Percentiles rank a stretch among this genome's conserved stretches.
Conservation (phyloP, 495 filamentous ascomycete genomes). For the Hyphodiscus hymeniophilus region DNA sequence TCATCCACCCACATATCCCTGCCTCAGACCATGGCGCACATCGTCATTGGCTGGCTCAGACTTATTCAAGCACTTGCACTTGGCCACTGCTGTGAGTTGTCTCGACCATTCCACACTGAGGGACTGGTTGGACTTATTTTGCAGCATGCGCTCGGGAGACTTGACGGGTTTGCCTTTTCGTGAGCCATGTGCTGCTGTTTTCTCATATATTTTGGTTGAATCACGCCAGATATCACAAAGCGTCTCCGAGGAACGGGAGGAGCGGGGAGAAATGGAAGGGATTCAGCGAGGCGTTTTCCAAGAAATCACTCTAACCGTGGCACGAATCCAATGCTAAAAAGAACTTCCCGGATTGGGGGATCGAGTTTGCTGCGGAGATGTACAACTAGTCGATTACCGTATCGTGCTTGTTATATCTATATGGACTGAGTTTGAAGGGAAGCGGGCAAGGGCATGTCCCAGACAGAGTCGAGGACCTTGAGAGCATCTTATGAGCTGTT, state of each 20-base stretch:
- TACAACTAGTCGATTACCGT: too few species aligned
- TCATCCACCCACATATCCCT: conserved; percentile 17
- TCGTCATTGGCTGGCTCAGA: conserved; percentile 19
- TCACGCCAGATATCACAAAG: background rate
- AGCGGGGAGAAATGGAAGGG: conserved; percentile 10
- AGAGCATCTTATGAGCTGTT: background rate
- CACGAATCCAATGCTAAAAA: too few species aligned
- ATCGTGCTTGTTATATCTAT: background rate
- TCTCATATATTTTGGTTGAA: conserved; percentile 11
- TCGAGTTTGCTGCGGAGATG: too few species aligned
- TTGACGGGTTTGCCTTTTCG: conserved; percentile 10
- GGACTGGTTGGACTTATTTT: conserved; percentile 3
- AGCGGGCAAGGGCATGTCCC: conserved; percentile 2
- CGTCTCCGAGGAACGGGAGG: conserved; percentile 16
- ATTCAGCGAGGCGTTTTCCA: conserved; percentile 1
- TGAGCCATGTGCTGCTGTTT: conserved; percentile 11
- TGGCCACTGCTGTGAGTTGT: conserved; percentile 20
- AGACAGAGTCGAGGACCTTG: background rate
- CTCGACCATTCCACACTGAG: conserved; percentile 12
- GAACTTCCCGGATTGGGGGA: too few species aligned
- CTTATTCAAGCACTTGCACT: conserved; percentile 22
- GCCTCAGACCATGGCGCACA: conserved; percentile 21
- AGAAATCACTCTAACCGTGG: conserved; percentile 5
- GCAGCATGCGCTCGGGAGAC: conserved; percentile 13
- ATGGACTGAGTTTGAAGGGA: background rate